Evolutionary conservation across 176 grass and related monocot genomes (phyloP), one percentile per base, ranked within the genome.

Genomic region (Carex kokanica): DNA sequence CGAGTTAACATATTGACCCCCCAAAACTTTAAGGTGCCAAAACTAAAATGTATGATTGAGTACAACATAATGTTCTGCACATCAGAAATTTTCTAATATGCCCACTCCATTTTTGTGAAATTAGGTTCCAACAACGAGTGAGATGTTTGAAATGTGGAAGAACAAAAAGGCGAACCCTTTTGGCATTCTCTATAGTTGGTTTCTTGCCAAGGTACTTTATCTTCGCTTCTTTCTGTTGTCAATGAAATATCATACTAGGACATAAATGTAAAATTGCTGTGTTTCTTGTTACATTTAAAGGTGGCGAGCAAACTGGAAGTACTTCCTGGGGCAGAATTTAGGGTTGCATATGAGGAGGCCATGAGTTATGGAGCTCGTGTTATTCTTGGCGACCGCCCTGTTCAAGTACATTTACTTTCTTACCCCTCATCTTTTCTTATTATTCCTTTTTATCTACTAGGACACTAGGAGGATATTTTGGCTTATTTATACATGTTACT

Each of bases 141-240:
- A 99, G 85, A 99, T 99, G 93, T 86, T 93, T 91, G 93, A 99
- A 83, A 92, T 91, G 91, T 99, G 93, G 91, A 99, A 92, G 86
- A 99, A 93, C 56, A 92, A 99, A 74, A 99, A 93, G 78, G 90
- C 88, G 83, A 99, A 95, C 84, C 78, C 93, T 73, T 99, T 99
- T 66, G 93, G 96, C 13, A 99, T 99, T 83, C 84, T 99, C 47
- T 99, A 99, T 73, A 93, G 88, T 79, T 99, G 96, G 89, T 99
- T 99, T 86, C 96, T 99, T 85, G 93, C 96, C 36, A 99, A 95
- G 89, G 96, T 87, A 38, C 13, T 15, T 55, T 45, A 66, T 78
- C 12, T 52, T 85, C 80, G 63, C 38, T 73, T 52, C 7, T 71
- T 47, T 25, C 80, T 78, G 56, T 8, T 83, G 36, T 43, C 80